Conservation (phyloP, 495 filamentous ascomycete genomes). For the Viridothelium virens region DNA sequence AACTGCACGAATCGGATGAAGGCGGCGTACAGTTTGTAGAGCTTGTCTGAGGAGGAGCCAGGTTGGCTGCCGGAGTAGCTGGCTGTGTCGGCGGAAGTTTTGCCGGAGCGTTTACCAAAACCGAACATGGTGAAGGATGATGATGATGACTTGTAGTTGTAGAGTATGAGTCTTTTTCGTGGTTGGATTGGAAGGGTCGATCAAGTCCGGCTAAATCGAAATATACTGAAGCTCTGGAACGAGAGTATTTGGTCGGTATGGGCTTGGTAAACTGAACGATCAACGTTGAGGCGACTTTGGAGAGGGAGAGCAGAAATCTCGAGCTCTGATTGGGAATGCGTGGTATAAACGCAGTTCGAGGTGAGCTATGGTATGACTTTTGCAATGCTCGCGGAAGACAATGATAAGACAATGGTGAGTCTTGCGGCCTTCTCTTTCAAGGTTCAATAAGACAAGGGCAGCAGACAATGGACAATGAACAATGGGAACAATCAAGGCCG, state of each 20-base stretch:
- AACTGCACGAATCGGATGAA: slow-evolving; percentile 64
- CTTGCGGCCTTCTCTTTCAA: neutral
- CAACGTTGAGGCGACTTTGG: neutral
- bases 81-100: slow-evolving; percentile 12
- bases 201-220: neutral
- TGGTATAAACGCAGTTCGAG: neutral
- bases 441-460: neutral
- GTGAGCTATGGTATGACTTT: neutral
- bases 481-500: neutral
- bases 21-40: slow-evolving; percentile 28
- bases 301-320: neutral
- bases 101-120: slow-evolving; percentile 5
- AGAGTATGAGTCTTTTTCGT: neutral
- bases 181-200: neutral
- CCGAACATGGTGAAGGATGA: neutral
- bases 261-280: neutral
- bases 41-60: slow-evolving; percentile 17
- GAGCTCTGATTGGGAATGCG: neutral
- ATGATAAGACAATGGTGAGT: neutral
- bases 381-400: neutral
- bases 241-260: neutral
- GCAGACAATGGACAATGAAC: neutral
- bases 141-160: neutral
- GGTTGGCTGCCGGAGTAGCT: slow-evolving; percentile 17
- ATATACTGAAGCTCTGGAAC: neutral